Evolutionary conservation across 805 yeast species (phyloP).

Genomic region (Kurtzmaniella cleridarum): DNA sequence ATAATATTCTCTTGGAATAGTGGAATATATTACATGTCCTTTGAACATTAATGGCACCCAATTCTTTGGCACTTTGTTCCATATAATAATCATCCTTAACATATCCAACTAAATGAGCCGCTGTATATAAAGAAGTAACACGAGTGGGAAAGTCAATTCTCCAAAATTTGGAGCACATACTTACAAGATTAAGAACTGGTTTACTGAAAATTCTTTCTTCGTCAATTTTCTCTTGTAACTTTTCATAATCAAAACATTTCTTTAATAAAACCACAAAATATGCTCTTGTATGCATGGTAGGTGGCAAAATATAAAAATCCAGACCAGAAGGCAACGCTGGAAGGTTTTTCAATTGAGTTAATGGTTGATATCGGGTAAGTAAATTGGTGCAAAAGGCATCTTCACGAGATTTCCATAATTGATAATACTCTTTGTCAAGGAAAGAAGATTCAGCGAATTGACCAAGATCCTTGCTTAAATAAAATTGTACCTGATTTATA

Average conservation of each 20-base stretch:
- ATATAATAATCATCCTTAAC: constrained; percentile 22
- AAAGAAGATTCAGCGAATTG: constrained; percentile 27
- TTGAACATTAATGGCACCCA: constrained; percentile 27
- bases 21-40: constrained; percentile 21
- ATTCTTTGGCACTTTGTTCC: constrained; percentile 13
- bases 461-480: constrained; percentile 36
- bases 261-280: constrained; percentile 36
- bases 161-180: constrained; percentile 52
- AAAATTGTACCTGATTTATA: constrained; percentile 26
- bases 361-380: constrained; percentile 25
- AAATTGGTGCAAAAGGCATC: constrained; percentile 17
- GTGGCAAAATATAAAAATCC: constrained; percentile 34
- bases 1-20: constrained; percentile 23
- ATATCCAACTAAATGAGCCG: constrained; percentile 32
- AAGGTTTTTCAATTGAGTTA: constrained; percentile 24
- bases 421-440: constrained; percentile 15
- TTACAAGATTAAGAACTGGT: constrained; percentile 38
- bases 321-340: constrained; percentile 31
- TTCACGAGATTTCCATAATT: constrained; percentile 31
- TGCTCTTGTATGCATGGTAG: constrained; percentile 27
- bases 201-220: constrained; percentile 31
- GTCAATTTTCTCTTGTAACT: constrained; percentile 6
- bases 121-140: constrained; percentile 46
- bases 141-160: constrained; percentile 46
- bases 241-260: constrained; percentile 41